phyloP scores from a whole-genome alignment of 2,329 filamentous ascomycete species.

The Canariomyces notabilis region DNA sequence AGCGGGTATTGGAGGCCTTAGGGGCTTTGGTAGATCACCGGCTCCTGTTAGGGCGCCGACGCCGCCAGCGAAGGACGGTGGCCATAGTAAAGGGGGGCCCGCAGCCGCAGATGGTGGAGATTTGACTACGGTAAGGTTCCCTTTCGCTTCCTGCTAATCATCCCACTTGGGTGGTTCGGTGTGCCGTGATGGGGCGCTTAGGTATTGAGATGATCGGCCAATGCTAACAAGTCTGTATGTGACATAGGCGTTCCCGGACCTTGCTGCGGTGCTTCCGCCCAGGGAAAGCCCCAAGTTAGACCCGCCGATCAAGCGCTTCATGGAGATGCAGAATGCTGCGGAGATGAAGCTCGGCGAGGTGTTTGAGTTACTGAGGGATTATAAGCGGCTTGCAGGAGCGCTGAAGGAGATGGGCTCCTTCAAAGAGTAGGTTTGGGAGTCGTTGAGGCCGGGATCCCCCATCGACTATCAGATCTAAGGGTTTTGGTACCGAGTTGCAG shows the following conservation, averaged over 20 bases:
- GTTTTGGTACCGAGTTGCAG: not conserved
- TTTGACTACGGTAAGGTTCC: constrained; percentile 48
- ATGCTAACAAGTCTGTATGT: not conserved
- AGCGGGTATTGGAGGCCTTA: constrained; percentile 63
- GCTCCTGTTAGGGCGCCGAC: constrained; percentile 37
- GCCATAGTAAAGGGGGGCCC: constrained; percentile 34
- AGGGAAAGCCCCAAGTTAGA: constrained; percentile 52
- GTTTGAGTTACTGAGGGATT: constrained; percentile 65
- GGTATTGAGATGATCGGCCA: too few species aligned
- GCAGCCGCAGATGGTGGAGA: constrained; percentile 48
- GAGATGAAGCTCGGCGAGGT: constrained; percentile 72
- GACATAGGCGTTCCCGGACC: constrained; percentile 54
- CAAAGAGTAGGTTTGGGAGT: constrained; percentile 31
- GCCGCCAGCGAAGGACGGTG: constrained; percentile 31
- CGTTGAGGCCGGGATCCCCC: not conserved
- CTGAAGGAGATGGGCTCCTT: constrained; percentile 60
- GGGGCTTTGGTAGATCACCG: constrained; percentile 63
- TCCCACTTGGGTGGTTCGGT: not conserved
- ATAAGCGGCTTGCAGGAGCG: constrained; percentile 63
- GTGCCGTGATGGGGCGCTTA: too few species aligned
- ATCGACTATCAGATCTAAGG: not conserved
- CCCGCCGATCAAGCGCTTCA: constrained; percentile 66
- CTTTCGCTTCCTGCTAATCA: not conserved
- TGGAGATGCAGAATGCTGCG: constrained; percentile 64
- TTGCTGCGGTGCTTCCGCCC: constrained; percentile 50